phyloP scores from a whole-genome alignment of 225 moss, liverwort and hornwort genomes.

The Asterella californica region DNA sequence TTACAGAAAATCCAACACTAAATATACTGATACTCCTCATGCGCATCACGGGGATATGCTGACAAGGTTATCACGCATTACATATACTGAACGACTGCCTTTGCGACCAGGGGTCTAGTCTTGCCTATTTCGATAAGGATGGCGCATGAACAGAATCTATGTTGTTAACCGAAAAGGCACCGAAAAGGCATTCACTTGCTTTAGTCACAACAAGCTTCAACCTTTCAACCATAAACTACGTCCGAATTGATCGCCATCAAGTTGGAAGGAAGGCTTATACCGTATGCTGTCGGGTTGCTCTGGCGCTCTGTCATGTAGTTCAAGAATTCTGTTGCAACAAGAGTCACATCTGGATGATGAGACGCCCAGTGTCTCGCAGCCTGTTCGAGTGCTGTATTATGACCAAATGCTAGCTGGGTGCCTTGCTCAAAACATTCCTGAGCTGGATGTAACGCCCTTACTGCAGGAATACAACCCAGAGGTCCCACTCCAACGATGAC shows the following conservation, averaged over 20 bases:
- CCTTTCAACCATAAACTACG: background rate
- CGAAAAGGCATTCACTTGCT: background rate
- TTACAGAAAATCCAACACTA: background rate
- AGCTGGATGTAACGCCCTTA: slow-evolving; percentile 44
- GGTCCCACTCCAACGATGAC: slow-evolving; percentile 63
- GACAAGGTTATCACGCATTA: no score
- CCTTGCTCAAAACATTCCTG: slow-evolving; percentile 51
- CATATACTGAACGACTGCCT: no score
- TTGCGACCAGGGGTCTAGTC: no score
- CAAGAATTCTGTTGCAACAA: slow-evolving; percentile 50
- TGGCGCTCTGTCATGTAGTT: slow-evolving; percentile 55
- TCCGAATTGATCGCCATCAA: background rate
- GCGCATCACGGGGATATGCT: background rate
- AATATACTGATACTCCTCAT: background rate
- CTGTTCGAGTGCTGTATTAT: slow-evolving; percentile 53
- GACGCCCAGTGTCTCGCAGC: slow-evolving; percentile 48
- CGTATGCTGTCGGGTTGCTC: slow-evolving; percentile 52
- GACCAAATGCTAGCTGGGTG: slow-evolving; percentile 47
- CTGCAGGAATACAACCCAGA: slow-evolving; percentile 68
- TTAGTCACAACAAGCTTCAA: background rate
- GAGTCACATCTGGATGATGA: slow-evolving; percentile 43
- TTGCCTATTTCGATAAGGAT: background rate
- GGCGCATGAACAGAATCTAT: background rate
- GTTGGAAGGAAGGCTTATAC: slow-evolving; percentile 21
- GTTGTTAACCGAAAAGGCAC: background rate